Evolutionary conservation across 148 eudicot genomes (phyloP), one percentile per base, ranked within the genome.

Genomic region (Rheum nobile): DNA sequence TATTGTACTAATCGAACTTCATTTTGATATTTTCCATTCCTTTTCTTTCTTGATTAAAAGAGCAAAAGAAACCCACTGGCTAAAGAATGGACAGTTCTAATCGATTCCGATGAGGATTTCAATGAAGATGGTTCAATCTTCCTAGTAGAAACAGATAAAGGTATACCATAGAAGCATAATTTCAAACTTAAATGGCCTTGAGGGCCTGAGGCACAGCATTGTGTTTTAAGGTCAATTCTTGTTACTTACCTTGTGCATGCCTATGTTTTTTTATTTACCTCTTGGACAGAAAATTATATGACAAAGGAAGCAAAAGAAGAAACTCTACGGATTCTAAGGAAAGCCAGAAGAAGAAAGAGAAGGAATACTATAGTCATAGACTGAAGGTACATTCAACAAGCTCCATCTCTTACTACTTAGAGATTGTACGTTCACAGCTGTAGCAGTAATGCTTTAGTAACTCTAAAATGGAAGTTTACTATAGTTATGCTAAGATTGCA

Each of bases 311-410:
- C 83, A 47, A 75, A 80, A 76, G 78, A 81, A 82, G 90, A 88
- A 76, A 88, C 91, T 67, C 81, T 80, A 52, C 78, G 79, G 26
- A 88, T 94, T 75, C 84, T 94, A 74, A 85, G 86, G 84, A 86
- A 84, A 83, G 97, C 98, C 79, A 87, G 98, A 79, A 86, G 91
- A 75, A 84, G 92, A 83, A 91, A 91, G 85, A 86, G 95, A 85
- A 91, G 80, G 72, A 77, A 83, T 74, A 71, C 76, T 34, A 82
- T 88, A 71, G 75, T 84, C 72, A 72, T 84, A 72, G 61, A 80
- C 65, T 87, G 85, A 90, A 90, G 96, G 91, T 85, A 82, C 63
- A 67, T 50, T 35, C 77, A 69, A 55, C 65, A 55, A 55, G 65
- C 65, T 61, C 37, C 67, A 28, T 61, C 67, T 50, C 17, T 1